phyloP scores from a whole-genome alignment of 306 rosid genomes.

The Quillaja saponaria region DNA sequence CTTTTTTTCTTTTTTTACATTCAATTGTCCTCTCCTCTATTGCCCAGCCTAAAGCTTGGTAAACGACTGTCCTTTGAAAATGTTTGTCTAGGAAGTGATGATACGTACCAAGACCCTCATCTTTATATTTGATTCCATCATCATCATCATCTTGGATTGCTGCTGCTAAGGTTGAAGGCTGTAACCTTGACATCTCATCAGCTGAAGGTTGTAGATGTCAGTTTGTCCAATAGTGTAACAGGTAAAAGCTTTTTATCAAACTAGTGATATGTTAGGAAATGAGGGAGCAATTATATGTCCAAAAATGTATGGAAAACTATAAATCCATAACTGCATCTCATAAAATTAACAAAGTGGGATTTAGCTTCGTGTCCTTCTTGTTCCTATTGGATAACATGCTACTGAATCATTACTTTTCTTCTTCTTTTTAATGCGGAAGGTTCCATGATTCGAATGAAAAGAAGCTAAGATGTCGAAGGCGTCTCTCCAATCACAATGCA shows the following conservation, averaged over 20 bases:
- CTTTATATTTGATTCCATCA: conserved; percentile 40
- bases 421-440: conserved; percentile 52
- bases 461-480: conserved; percentile 93
- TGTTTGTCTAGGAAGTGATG: conserved; percentile 45
- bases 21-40: no score
- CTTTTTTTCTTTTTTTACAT: no score
- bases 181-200: conserved; percentile 72
- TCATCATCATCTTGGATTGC: conserved; percentile 32
- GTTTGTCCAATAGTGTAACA: conserved; percentile 96
- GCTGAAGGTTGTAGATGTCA: conserved; percentile 82
- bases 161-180: conserved; percentile 80
- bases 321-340: neutral
- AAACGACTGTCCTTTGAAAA: conserved; percentile 82
- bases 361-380: conserved; percentile 26
- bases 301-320: neutral
- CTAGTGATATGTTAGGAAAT: no score
- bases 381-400: conserved; percentile 18
- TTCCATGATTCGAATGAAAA: conserved; percentile 81
- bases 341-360: conserved; percentile 8
- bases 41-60: conserved; percentile 89
- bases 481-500: conserved; percentile 96
- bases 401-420: conserved; percentile 27
- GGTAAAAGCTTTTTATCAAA: conserved; percentile 49
- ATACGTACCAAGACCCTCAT: conserved; percentile 46
- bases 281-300: conserved; percentile 9